Evolutionary conservation across 2,329 filamentous ascomycete species (phyloP).

Genomic region (Grosmannia penicillata): DNA sequence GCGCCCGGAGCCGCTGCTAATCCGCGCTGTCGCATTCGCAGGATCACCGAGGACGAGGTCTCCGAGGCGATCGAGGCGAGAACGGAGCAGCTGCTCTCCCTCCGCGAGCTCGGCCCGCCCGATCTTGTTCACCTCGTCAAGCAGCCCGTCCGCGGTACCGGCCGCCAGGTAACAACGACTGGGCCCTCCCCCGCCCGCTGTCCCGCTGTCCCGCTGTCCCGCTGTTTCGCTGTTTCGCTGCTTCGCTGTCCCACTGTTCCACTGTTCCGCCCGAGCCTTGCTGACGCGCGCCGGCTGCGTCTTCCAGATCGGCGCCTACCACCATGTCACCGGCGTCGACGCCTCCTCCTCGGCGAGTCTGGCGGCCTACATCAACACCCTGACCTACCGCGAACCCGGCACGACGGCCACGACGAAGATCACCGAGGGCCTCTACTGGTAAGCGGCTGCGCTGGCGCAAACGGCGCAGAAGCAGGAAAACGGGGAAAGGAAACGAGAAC

Average conservation of each 20-base stretch:
- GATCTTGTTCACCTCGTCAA: conserved; percentile 94
- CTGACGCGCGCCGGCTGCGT: no score
- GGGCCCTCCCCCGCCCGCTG: no score
- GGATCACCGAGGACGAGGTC: conserved; percentile 85
- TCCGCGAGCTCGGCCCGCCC: conserved; percentile 88
- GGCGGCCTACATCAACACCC: conserved; percentile 94
- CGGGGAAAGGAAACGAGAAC: neutral
- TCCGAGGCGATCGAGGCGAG: conserved; percentile 85
- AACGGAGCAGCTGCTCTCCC: conserved; percentile 70
- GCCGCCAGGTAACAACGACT: conserved; percentile 42
- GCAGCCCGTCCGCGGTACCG: conserved; percentile 40
- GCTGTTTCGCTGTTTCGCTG: no score
- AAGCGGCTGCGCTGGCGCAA: no score
- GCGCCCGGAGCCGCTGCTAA: neutral
- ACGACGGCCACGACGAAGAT: conserved; percentile 69
- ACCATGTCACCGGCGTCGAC: conserved; percentile 94
- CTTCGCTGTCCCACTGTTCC: no score
- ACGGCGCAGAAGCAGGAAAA: no score
- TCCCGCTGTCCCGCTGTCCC: no score
- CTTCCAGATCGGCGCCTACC: conserved; percentile 88
- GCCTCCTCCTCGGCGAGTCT: conserved; percentile 94
- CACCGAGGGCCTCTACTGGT: conserved; percentile 90
- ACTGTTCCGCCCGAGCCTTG: no score
- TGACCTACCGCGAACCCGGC: conserved; percentile 79
- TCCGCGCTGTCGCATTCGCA: conserved; percentile 19